Evolutionary conservation across 139 green algal species (phyloP).

Genomic region (Asterochloris sp.): DNA sequence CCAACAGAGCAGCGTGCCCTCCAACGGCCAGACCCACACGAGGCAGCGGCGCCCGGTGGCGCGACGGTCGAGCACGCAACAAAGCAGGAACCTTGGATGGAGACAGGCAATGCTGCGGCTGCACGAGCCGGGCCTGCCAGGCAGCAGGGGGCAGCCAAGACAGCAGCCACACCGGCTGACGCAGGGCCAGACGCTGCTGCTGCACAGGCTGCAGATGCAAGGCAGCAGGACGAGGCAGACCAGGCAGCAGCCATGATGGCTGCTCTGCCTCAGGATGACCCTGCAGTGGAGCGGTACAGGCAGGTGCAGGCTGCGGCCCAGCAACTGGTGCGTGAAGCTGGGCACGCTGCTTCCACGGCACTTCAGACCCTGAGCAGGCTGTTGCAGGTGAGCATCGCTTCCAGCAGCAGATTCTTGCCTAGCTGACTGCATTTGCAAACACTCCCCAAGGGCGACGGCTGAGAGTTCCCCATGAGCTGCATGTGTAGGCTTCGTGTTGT

Average conservation of each 20-base stretch:
- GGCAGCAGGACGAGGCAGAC: background rate
- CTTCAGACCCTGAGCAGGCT: background rate
- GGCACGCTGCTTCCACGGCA: background rate
- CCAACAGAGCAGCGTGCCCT: background rate
- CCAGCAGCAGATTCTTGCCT: background rate
- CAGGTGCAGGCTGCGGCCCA: background rate
- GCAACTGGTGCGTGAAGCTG: conserved; percentile 3
- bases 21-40: background rate
- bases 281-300: conserved; percentile 4
- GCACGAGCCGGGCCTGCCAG: background rate
- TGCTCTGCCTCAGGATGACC: background rate
- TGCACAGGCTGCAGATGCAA: background rate
- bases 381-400: background rate
- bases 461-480: background rate
- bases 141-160: too few relatives aligned
- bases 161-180: background rate
- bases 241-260: background rate
- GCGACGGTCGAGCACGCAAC: background rate
- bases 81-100: background rate
- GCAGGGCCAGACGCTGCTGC: background rate
- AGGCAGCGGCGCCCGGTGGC: background rate
- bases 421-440: background rate
- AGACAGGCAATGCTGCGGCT: background rate
- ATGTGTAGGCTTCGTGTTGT: background rate
- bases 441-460: background rate